Percentiles rank a stretch among this genome's conserved stretches.
These are phyloP conservation scores for Cercospora beticola DNA, from an alignment of 2,329 filamentous ascomycete genomes.

Conservation along the genomic window DNA sequence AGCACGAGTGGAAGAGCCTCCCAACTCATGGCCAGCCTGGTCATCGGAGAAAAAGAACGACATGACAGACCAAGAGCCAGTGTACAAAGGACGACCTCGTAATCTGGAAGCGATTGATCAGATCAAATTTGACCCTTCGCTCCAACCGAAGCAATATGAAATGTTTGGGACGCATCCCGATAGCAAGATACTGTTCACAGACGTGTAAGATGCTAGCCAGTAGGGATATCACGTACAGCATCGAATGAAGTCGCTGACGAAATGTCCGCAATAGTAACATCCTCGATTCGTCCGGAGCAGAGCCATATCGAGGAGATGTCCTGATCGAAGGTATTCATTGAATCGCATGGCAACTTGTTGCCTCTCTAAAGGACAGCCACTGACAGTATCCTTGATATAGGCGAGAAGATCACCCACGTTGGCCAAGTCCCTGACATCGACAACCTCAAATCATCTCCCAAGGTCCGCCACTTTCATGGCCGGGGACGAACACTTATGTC, in stretches of 20 bases:
- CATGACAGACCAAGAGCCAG: neutral
- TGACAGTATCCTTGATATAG: neutral
- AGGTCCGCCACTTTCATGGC: slow-evolving; percentile 43
- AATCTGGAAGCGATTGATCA: slow-evolving; percentile 1
- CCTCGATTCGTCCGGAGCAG: slow-evolving; percentile 39
- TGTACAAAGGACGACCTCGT: neutral
- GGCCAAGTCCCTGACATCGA: slow-evolving; percentile 37
- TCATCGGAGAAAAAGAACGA: neutral
- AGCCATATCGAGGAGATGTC: slow-evolving; percentile 10
- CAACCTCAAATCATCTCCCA: slow-evolving; percentile 33
- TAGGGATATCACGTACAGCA: too few species aligned
- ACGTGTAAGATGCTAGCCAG: slow-evolving; percentile 30
- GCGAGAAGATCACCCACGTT: slow-evolving; percentile 1
- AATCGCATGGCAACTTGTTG: neutral
- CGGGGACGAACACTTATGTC: slow-evolving; percentile 50
- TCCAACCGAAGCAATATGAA: slow-evolving; percentile 40
- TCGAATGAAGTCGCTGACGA: too few species aligned
- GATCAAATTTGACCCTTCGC: slow-evolving; percentile 35
- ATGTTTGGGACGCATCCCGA: slow-evolving; percentile 40
- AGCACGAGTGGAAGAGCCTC: slow-evolving; percentile 5
- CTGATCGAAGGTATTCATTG: slow-evolving; percentile 5
- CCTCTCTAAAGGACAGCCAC: neutral
- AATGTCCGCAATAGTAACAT: slow-evolving; percentile 30
- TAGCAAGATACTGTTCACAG: slow-evolving; percentile 40
- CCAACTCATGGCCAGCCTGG: neutral